Evolutionary conservation across 1,284 basidiomycete genomes (phyloP), one percentile per base, ranked within the genome.

Genomic region (Microbotryum silenes-acaulis): DNA sequence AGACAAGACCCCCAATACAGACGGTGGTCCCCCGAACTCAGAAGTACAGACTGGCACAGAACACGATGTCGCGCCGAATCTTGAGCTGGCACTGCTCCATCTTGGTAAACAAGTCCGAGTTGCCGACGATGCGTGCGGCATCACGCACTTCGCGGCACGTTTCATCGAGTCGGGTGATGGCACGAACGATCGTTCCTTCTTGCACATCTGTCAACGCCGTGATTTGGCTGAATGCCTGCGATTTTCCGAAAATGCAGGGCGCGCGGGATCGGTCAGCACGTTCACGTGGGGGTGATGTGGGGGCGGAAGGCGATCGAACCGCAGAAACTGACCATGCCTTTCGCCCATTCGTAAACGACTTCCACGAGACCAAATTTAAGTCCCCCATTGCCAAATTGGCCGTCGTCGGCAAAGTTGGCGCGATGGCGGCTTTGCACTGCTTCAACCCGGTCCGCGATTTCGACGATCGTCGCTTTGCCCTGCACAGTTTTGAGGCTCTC

Each of bases 301-400:
- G 8, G 1, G 14, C 37, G 14, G 16, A n/a, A 33, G n/a, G 2
- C 9, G 21, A 25, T 33, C 33, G 33, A 25, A 44, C 2, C 0
- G 23, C 14, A 27, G 54, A 29, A 23, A 73, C 83, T 72, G 71
- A 93, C 93, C 87, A 93, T 96, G 59, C 96, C 96, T 73, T 88
- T 88, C 0, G 96, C 93, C 96, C 96, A 99, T 75, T 97, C 92
- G 74, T 97, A 97, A 9, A 97, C 94, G 1, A 97, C 93, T 72
- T 96, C 90, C 14, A 91, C 85, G 29, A 99, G 78, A 2, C 94
- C 94, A 66, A 89, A 88, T 75, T 93, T 94, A 67, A 91, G 82
- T n/a, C 64, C 69, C 64, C 60, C 62, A 18, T 77, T 78, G 54
- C 80, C 81, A 37, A 83, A 81, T 73, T 87, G 88, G 64, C 87